A percentile compares a stretch with the other conserved stretches of the same genome.
Evolutionary conservation across 2,329 filamentous ascomycete species (phyloP).

Genomic region (Leptoxyphium fumago): DNA sequence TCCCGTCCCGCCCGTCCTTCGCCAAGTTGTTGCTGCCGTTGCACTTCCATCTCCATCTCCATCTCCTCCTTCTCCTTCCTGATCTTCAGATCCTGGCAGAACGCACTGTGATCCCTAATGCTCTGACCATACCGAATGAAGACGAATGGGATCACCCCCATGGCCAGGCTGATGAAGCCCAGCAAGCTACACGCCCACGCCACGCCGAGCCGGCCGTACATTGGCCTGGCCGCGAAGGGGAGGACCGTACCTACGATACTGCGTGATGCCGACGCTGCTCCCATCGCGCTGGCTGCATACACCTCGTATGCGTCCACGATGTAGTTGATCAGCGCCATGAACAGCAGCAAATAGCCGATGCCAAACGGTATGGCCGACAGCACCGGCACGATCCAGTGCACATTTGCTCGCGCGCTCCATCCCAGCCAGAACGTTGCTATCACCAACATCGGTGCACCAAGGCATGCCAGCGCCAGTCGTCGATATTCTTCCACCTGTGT

Average conservation of each 20-base stretch:
- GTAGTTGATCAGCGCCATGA: conserved; percentile 46
- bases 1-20: too few relatives aligned
- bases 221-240: conserved; percentile 31
- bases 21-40: too few relatives aligned
- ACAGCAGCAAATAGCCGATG: conserved; percentile 32
- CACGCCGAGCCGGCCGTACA: conserved; percentile 56
- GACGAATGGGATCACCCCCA: conserved; percentile 43
- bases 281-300: conserved; percentile 64
- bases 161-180: conserved; percentile 32
- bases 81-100: conserved; percentile 45
- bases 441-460: conserved; percentile 49
- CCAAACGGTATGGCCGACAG: conserved; percentile 29
- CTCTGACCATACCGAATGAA: conserved; percentile 40
- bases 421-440: conserved; percentile 28
- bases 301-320: conserved; percentile 47
- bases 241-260: conserved; percentile 57
- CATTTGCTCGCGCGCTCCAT: conserved; percentile 22
- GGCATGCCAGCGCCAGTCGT: conserved; percentile 54
- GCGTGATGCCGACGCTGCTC: conserved; percentile 68
- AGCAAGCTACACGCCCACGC: conserved; percentile 47
- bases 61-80: conserved; percentile 22
- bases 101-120: conserved; percentile 43
- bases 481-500: conserved; percentile 49
- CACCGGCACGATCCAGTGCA: conserved; percentile 31
- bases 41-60: not conserved